phyloP scores from a whole-genome alignment of 495 filamentous ascomycete genomes.

The Friedmanniomyces simplex region DNA sequence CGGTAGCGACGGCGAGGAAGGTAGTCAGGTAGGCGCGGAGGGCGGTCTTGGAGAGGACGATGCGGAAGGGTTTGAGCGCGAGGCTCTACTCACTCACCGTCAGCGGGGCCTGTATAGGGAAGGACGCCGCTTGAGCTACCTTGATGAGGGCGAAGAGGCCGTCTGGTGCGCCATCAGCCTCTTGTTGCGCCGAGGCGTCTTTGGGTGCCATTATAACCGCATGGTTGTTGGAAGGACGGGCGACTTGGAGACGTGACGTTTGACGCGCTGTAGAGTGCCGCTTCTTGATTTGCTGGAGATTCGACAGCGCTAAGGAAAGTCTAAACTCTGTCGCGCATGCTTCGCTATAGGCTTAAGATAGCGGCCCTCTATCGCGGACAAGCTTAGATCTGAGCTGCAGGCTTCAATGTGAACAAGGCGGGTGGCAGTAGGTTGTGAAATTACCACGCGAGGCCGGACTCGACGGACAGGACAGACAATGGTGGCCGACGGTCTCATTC shows the following conservation, averaged over 20 bases:
- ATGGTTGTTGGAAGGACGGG: background rate
- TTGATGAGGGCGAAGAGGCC: background rate
- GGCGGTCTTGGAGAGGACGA: constrained; percentile 54
- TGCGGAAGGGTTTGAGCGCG: constrained; percentile 38
- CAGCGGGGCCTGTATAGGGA: background rate
- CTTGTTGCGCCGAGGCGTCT: no score
- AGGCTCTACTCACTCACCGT: constrained; percentile 22
- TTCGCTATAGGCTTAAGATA: background rate
- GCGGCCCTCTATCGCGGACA: background rate
- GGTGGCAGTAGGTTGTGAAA: background rate
- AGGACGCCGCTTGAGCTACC: background rate
- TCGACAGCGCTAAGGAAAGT: background rate
- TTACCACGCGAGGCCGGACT: background rate
- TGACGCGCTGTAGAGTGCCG: background rate
- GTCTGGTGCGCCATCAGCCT: background rate
- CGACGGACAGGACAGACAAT: background rate
- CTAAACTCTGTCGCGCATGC: background rate
- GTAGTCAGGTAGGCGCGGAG: constrained; percentile 62
- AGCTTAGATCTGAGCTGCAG: background rate
- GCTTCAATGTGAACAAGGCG: background rate
- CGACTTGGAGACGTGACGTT: background rate
- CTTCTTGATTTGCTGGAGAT: background rate
- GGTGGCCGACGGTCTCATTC: constrained; percentile 5
- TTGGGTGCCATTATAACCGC: background rate
- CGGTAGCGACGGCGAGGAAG: constrained; percentile 50